phyloP scores from a whole-genome alignment of 73 alveolate species.

The Blepharisma stoltei region DNA sequence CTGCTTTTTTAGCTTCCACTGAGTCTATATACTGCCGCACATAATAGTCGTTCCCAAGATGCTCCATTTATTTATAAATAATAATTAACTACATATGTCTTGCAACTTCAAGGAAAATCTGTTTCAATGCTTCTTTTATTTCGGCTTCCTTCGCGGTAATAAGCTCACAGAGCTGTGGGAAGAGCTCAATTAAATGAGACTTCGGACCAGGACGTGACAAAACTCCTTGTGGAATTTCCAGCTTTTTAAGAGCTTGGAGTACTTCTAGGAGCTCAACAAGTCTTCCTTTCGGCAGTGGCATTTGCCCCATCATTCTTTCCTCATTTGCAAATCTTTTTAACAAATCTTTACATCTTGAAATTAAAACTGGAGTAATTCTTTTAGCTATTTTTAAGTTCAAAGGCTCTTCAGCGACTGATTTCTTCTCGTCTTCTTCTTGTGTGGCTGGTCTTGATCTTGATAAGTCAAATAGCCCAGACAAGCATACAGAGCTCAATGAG shows the following conservation, averaged over 20 bases:
- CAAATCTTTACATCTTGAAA: constrained; percentile 76
- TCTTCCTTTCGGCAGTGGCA: constrained; percentile 66
- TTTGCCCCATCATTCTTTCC: constrained; percentile 66
- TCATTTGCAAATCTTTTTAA: constrained; percentile 69
- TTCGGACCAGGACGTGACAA: constrained; percentile 45
- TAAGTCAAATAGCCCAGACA: constrained; percentile 14
- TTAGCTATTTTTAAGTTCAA: constrained; percentile 67
- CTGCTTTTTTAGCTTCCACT: constrained; percentile 18
- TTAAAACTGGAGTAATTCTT: constrained; percentile 77
- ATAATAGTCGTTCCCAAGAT: background rate
- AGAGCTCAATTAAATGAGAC: constrained; percentile 69
- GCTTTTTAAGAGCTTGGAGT: constrained; percentile 57
- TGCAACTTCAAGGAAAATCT: constrained; percentile 54
- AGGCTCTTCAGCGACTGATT: constrained; percentile 24
- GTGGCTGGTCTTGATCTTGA: constrained; percentile 35
- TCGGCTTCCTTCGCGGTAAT: constrained; percentile 72
- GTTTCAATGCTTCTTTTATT: constrained; percentile 67
- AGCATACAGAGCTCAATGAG: constrained; percentile 1
- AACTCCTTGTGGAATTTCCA: constrained; percentile 72
- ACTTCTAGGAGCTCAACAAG: constrained; percentile 65
- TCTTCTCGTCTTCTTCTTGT: constrained; percentile 36
- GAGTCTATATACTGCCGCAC: background rate
- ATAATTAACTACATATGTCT: no score
- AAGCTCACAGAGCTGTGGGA: constrained; percentile 73
- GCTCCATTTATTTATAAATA: no score